A percentile compares a stretch with the other conserved stretches of the same genome.
Evolutionary conservation across 345 rosid species (phyloP).

Genomic region (Populus tremula): DNA sequence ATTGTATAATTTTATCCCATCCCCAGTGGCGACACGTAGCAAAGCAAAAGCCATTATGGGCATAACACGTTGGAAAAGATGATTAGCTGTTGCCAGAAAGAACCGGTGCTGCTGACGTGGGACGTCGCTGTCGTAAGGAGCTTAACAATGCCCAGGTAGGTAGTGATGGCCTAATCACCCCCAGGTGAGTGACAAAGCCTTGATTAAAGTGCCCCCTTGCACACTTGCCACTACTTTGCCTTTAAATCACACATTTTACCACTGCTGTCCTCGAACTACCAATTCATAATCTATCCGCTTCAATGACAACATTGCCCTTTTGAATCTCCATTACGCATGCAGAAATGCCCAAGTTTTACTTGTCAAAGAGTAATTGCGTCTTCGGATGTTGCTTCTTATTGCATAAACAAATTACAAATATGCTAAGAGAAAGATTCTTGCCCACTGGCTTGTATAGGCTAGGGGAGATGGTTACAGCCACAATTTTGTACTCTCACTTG

Average conservation of each 20-base stretch:
- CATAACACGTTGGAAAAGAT: constrained; percentile 15
- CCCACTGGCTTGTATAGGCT: constrained; percentile 5
- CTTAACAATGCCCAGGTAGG: constrained; percentile 23
- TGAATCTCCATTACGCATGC: background rate
- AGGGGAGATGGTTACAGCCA: constrained; percentile 15
- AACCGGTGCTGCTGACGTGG: constrained; percentile 43
- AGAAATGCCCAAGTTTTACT: background rate
- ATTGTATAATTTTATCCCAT: constrained; percentile 3
- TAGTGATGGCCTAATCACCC: constrained; percentile 47
- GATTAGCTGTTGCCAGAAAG: constrained; percentile 16
- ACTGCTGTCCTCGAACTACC: constrained; percentile 3
- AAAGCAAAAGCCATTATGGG: background rate
- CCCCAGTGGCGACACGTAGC: constrained; percentile 23
- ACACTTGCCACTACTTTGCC: constrained; percentile 15
- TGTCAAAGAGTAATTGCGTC: background rate
- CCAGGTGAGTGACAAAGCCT: constrained; percentile 22
- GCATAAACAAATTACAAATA: constrained; percentile 9
- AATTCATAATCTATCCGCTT: rapidly evolving
- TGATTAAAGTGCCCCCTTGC: constrained; percentile 29
- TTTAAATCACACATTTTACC: constrained; percentile 27
- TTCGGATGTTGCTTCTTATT: constrained; percentile 9
- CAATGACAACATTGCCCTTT: constrained; percentile 16
- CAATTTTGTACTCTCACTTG: constrained; percentile 8
- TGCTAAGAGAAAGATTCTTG: constrained; percentile 14
- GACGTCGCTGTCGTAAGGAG: constrained; percentile 26